Base-by-base conservation (phyloP, 106 monocot species). In the Phalaenopsis equestris region DNA sequence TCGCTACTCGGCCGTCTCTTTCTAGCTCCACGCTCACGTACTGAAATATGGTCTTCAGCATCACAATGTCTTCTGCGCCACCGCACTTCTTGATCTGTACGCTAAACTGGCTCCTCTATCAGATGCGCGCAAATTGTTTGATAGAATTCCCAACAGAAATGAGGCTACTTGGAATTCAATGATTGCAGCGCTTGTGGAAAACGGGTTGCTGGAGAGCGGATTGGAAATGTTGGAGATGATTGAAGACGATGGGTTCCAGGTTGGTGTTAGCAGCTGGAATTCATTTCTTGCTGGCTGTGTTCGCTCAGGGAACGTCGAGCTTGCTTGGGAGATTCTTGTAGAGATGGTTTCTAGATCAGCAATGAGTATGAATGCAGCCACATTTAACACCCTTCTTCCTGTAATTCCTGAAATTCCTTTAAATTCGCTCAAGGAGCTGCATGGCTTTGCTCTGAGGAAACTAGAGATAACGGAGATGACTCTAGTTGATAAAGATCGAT, bases 271-370 rank as follows among this genome's bases (percentile, higher is more conserved):
- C 36, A 90, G 88, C 65, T 95, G 95, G 95, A 92, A 92, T 80
- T 83, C 90, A 5, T 67, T 92, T n/a, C 68, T 95, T 42, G 83
- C 90, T 0, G 90, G 87, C 14, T 95, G 92, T 37, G 85, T 94
- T 36, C 80, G 88, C 3, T 6, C 52, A 12, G 84, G 78, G 7
- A 82, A 92, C 38, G 76, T 43, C 3, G 84, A 79, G 48, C 80
- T 81, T n/a, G 82, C 86, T 37, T 75, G 88, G 56, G 48, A 81
- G 10, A 68, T 86, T 49, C 77, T 92, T 6, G 81, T 80, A 4
- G 73, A 78, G 67, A 90, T 92, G 90, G 37, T 84, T 30, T 79
- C 57, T 0, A 56, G 52, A 18, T 56, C 61, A n/a, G 15, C 48
- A 0, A 30, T 90, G 42, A 64, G 42, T 37, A 86, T 88, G 6